phyloP scores from a whole-genome alignment of 2,329 filamentous ascomycete genomes.

The Diaporthe destruens region DNA sequence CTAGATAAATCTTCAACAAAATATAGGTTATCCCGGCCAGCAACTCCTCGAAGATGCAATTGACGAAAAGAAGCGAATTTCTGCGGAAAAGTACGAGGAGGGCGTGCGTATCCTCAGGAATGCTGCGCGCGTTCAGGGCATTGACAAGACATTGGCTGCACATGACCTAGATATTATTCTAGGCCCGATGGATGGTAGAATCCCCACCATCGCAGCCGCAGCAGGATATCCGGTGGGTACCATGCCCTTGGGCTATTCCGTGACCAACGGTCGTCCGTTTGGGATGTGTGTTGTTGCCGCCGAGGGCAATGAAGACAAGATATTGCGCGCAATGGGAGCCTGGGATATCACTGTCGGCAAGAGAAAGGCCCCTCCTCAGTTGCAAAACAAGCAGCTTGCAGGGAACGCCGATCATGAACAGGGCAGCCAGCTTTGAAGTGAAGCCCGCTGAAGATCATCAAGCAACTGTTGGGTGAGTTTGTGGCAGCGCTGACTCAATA shows the following conservation, averaged over 20 bases:
- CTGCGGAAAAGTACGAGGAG: not conserved
- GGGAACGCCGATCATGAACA: no score
- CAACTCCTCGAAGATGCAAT: not conserved
- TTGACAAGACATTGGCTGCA: not conserved
- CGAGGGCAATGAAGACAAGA: not conserved
- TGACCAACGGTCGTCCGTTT: not conserved
- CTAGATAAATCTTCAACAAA: fast-evolving
- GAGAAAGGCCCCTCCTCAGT: not conserved
- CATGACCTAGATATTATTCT: not conserved
- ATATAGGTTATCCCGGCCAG: not conserved
- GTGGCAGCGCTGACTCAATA: no score
- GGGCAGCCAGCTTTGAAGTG: no score
- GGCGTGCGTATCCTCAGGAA: not conserved
- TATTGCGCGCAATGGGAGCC: not conserved
- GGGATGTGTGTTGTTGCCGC: not conserved
- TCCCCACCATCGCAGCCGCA: not conserved
- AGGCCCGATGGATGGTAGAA: not conserved
- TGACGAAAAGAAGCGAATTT: not conserved
- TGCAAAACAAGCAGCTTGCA: not conserved
- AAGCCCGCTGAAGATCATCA: no score
- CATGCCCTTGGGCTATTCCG: slow-evolving; percentile 2
- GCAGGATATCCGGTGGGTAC: not conserved
- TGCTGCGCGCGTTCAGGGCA: not conserved
- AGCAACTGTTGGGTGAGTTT: no score
- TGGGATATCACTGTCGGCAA: not conserved